Conservation (phyloP, 2,329 filamentous ascomycete genomes). For the Calonectria hawksworthii region DNA sequence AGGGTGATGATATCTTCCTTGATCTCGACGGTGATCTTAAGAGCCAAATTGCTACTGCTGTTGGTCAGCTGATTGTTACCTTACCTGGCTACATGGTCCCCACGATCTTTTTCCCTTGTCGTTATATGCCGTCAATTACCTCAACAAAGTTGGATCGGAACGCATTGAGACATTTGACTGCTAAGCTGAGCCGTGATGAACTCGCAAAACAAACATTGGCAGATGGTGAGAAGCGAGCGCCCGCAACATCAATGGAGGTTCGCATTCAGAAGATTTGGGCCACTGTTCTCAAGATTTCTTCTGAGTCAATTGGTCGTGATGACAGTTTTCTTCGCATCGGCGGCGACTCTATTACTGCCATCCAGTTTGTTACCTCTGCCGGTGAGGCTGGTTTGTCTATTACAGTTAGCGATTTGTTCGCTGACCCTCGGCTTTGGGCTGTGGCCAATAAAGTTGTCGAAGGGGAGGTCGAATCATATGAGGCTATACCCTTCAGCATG, state of each 20-base stretch:
- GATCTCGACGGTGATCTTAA: neutral
- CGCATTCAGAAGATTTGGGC: conserved; percentile 50
- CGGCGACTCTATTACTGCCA: conserved; percentile 32
- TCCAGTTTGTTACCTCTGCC: conserved; percentile 41
- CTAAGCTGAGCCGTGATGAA: conserved; percentile 26
- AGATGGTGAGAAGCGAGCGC: neutral
- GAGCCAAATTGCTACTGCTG: neutral
- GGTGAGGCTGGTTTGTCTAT: conserved; percentile 9
- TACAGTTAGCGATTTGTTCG: conserved; percentile 27
- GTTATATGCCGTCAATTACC: conserved; percentile 23
- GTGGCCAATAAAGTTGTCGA: neutral
- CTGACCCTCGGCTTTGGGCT: conserved; percentile 14
- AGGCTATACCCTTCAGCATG: neutral
- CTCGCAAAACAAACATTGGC: neutral
- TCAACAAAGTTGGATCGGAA: conserved; percentile 36
- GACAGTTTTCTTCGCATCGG: conserved; percentile 29
- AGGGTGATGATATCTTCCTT: neutral
- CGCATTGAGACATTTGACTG: conserved; percentile 15
- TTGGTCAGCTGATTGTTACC: neutral
- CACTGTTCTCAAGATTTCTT: conserved; percentile 41
- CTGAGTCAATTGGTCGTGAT: conserved; percentile 34
- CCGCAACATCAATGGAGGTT: neutral
- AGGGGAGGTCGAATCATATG: neutral
- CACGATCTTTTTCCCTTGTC: conserved; percentile 27
- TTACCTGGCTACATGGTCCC: conserved; percentile 37